A percentile compares a stretch with the other conserved stretches of the same genome.
These are phyloP conservation scores for Rhizopus microsporus DNA, from an alignment of 371 early-diverging fungal genomes.

Conservation along the genomic window DNA sequence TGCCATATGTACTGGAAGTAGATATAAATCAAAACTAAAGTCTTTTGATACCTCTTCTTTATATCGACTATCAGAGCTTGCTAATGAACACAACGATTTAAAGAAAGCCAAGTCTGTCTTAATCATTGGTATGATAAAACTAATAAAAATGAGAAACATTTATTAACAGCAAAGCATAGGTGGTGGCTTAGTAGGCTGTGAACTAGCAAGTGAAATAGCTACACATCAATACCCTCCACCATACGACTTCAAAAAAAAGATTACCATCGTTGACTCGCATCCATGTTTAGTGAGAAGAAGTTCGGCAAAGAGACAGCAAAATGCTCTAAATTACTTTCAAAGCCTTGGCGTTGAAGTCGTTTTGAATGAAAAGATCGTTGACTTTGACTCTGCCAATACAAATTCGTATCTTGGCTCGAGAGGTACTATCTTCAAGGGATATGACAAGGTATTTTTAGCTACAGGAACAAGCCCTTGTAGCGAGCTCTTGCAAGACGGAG, in stretches of 20 bases:
- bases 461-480: slow-evolving; percentile 42
- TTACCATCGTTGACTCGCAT: slow-evolving; percentile 56
- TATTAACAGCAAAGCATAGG: slow-evolving; percentile 27
- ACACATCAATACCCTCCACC: slow-evolving; percentile 33
- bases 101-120: slow-evolving; percentile 55
- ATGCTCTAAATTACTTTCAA: slow-evolving; percentile 48
- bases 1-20: slow-evolving; percentile 67
- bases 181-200: slow-evolving; percentile 66
- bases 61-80: slow-evolving; percentile 32
- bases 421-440: slow-evolving; percentile 29
- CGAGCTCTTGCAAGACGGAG: slow-evolving; percentile 16
- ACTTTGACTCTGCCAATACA: slow-evolving; percentile 39
- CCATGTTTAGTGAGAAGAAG: slow-evolving; percentile 35
- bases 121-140: slow-evolving; percentile 41
- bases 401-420: slow-evolving; percentile 32
- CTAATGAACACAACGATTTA: slow-evolving; percentile 52
- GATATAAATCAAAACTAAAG: slow-evolving; percentile 52
- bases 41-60: slow-evolving; percentile 38
- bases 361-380: slow-evolving; percentile 55
- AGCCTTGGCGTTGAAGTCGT: slow-evolving; percentile 59
- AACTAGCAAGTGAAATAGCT: slow-evolving; percentile 61
- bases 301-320: slow-evolving; percentile 34
- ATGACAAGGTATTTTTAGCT: slow-evolving; percentile 42
- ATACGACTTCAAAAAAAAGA: slow-evolving; percentile 40
- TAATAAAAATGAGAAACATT: background rate